Evolutionary conservation across 768 basidiomycete genomes (phyloP).

Genomic region (Podaxis sp.): DNA sequence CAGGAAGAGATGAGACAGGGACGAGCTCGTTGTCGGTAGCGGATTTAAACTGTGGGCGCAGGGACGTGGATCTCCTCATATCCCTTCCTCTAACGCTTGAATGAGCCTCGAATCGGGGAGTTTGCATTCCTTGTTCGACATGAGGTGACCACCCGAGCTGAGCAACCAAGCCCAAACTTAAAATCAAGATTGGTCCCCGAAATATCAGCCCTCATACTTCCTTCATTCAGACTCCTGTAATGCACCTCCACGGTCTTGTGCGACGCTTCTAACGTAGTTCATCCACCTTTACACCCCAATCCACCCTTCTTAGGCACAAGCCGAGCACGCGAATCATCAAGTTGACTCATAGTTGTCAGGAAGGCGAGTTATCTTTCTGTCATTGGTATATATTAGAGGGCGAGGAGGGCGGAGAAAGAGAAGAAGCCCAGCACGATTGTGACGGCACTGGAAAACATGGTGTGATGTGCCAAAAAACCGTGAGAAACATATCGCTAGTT

Average conservation of each 20-base stretch:
- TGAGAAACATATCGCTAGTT: background rate
- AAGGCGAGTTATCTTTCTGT: slow-evolving; percentile 47
- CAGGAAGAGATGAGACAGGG: slow-evolving; percentile 68
- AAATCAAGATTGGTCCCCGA: slow-evolving; percentile 15
- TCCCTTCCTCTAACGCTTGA: slow-evolving; percentile 95
- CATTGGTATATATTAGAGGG: slow-evolving; percentile 45
- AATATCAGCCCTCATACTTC: slow-evolving; percentile 10
- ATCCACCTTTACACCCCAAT: slow-evolving; percentile 59
- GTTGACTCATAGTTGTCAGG: slow-evolving; percentile 47
- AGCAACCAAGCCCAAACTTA: slow-evolving; percentile 39
- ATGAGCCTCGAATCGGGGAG: slow-evolving; percentile 96
- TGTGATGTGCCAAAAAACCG: background rate
- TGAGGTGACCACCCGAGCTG: slow-evolving; percentile 91
- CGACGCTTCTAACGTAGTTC: slow-evolving; percentile 59
- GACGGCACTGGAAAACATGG: background rate
- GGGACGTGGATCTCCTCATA: slow-evolving; percentile 99
- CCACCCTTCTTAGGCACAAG: slow-evolving; percentile 55
- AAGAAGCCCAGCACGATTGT: background rate
- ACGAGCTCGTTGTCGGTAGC: slow-evolving; percentile 67
- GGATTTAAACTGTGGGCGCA: slow-evolving; percentile 78
- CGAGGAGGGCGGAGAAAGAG: slow-evolving; percentile 19
- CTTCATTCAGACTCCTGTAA: slow-evolving; percentile 31
- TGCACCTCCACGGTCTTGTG: slow-evolving; percentile 55
- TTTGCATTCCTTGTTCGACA: slow-evolving; percentile 99
- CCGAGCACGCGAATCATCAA: slow-evolving; percentile 66